A percentile compares a stretch with the other conserved stretches of the same genome.
phyloP scores from a whole-genome alignment of 352 stramenopile genomes.

The Elongisporangium undulatum region DNA sequence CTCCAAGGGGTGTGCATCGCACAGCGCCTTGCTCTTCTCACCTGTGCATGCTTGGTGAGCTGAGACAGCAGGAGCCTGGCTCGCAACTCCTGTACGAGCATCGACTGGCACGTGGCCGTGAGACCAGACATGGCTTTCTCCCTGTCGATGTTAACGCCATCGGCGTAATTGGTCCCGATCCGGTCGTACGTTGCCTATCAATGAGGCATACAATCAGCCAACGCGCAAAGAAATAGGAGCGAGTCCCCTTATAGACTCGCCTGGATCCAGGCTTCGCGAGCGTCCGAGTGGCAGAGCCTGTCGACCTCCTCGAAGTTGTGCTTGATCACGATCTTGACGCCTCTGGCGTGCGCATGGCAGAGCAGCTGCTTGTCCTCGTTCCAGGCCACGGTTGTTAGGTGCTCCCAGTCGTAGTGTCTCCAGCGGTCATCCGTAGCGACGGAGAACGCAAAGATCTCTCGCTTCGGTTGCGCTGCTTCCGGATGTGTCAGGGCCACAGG shows the following conservation, averaged over 20 bases:
- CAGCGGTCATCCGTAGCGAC: conserved; percentile 52
- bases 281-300: conserved; percentile 47
- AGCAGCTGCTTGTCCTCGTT: conserved; percentile 80
- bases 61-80: conserved; percentile 38
- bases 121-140: conserved; percentile 57
- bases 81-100: conserved; percentile 63
- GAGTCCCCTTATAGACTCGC: conserved; percentile 7
- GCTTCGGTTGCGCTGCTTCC: conserved; percentile 6
- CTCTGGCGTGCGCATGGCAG: conserved; percentile 72
- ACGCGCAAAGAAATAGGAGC: neutral
- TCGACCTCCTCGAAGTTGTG: conserved; percentile 75
- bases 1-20: too few relatives aligned
- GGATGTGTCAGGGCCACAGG: conserved; percentile 25
- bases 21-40: too few relatives aligned
- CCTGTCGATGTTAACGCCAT: conserved; percentile 84
- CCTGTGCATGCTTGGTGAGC: conserved; percentile 62
- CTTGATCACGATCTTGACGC: conserved; percentile 74
- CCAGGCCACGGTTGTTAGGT: conserved; percentile 82
- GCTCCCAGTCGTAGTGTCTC: conserved; percentile 77
- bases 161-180: conserved; percentile 64
- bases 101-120: conserved; percentile 37
- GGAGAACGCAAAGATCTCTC: conserved; percentile 81
- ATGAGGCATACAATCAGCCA: neutral
- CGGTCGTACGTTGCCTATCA: conserved; percentile 41
- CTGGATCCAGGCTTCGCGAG: conserved; percentile 52